A percentile compares a stretch with the other conserved stretches of the same genome.
Conservation (phyloP, 106 monocot genomes). For the Cymbidium sinense region DNA sequence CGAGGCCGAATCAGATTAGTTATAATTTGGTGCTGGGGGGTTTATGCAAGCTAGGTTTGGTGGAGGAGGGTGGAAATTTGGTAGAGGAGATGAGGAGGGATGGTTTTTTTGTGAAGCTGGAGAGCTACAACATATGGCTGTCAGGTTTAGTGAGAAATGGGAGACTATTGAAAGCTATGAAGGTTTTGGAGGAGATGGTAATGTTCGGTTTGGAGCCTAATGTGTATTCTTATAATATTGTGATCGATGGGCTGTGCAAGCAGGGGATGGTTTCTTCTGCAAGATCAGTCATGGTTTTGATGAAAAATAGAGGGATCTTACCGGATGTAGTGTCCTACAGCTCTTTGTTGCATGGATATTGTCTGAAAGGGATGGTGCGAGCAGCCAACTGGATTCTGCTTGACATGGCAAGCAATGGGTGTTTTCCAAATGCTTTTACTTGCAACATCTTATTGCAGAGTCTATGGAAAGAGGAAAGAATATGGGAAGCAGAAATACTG, state of each 20-base stretch:
- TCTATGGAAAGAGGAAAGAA: conserved; percentile 79
- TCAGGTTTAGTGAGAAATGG: conserved; percentile 56
- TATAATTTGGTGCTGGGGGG: conserved; percentile 68
- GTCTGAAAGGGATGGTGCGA: conserved; percentile 46
- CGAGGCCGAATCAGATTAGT: conserved; percentile 57
- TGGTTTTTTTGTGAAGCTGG: conserved; percentile 43
- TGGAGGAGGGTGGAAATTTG: conserved; percentile 53
- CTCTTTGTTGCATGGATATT: conserved; percentile 72
- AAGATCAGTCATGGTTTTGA: conserved; percentile 44
- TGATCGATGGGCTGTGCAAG: conserved; percentile 80
- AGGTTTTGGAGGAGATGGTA: conserved; percentile 63
- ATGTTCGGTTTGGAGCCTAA: conserved; percentile 37
- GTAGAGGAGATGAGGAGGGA: conserved; percentile 54
- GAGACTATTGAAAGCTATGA: conserved; percentile 45
- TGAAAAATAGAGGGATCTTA: conserved; percentile 47
- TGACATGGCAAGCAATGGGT: conserved; percentile 62
- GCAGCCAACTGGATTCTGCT: conserved; percentile 57
- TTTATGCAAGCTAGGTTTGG: conserved; percentile 55
- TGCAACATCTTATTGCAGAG: conserved; percentile 87
- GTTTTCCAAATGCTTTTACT: conserved; percentile 64
- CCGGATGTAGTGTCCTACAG: conserved; percentile 78
- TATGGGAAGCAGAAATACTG: conserved; percentile 58
- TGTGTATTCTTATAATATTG: conserved; percentile 69
- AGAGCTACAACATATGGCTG: conserved; percentile 85
- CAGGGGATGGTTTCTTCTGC: conserved; percentile 63